Base-by-base conservation (phyloP, 805 yeast genomes). In the Saccharomycopsis synnaedendra region DNA sequence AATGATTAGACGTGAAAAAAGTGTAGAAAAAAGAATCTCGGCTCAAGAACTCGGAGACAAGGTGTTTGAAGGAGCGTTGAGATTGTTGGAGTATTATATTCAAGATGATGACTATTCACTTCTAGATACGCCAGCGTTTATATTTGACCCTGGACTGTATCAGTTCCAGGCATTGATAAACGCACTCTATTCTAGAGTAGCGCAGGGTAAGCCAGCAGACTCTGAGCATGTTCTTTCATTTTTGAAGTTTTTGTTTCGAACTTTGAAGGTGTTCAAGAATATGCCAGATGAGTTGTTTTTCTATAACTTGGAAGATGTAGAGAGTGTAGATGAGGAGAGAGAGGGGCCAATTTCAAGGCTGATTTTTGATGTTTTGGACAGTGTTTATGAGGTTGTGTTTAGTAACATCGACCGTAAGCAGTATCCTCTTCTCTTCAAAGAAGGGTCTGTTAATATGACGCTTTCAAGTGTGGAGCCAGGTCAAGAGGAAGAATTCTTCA, bases 141-240 rank as follows among this genome's bases (percentile, higher is more conserved):
- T 51, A 6, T 51, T 51, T 46, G 52, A 49, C 37, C 19, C 43
- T 5, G 32, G 46, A 1, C 49, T 52, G 5, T 49, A 30, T 33
- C 48, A 51, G 28, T 51, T 49, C 36, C 54, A 51, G 40, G 32
- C 41, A 3, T 44, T 50, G 27, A 27, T 50, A 27, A 50, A 47
- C 42, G 42, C 53, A 5, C 35, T 50, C n/a, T 44, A 44, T 31
- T 10, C 36, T 6, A 40, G 48, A 34, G 9, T 48, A 10, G 5
- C 28, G 7, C 11, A 41, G 7, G 29, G 37, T 34, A 34, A n/a
- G 10, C 10, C 36, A n/a, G 36, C 36, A 34, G 36, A 34, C 36
- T 45, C 45, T n/a, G 33, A 39, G 31, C 11, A 32, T 45, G 32
- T 50, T 32, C 9, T 47, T n/a, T 39, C 28, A 10, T 50, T 50